A percentile compares a stretch with the other conserved stretches of the same genome.
These are phyloP conservation scores for Kitagawia praeruptora DNA, from an alignment of 129 eudicot species.

Conservation along the genomic window DNA sequence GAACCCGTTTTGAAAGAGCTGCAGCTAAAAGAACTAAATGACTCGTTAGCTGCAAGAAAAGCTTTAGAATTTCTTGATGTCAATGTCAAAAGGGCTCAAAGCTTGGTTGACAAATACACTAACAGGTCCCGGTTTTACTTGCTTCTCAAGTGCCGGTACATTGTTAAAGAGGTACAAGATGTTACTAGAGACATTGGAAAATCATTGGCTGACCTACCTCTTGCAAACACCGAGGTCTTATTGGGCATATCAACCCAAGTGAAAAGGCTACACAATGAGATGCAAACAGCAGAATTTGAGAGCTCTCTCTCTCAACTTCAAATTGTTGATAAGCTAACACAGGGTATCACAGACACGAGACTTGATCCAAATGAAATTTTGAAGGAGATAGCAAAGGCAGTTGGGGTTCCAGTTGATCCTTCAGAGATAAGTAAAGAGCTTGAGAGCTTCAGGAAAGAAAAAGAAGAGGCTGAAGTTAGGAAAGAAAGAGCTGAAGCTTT, in stretches of 20 bases:
- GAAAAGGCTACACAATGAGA: conserved; percentile 38
- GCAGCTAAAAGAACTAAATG: conserved; percentile 35
- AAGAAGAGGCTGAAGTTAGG: conserved; percentile 53
- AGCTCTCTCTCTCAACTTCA: conserved; percentile 35
- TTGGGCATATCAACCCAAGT: conserved; percentile 49
- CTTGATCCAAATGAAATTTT: conserved; percentile 48
- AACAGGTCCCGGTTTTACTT: conserved; percentile 50
- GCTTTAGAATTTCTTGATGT: conserved; percentile 54
- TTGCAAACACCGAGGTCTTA: conserved; percentile 37
- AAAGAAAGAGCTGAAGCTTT: conserved; percentile 58
- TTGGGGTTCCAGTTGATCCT: conserved; percentile 45
- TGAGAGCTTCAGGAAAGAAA: conserved; percentile 43
- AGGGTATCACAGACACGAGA: conserved; percentile 39
- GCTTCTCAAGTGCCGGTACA: conserved; percentile 46
- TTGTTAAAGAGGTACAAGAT: conserved; percentile 59
- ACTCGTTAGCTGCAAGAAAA: conserved; percentile 43
- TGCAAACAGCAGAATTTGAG: conserved; percentile 52
- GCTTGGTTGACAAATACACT: conserved; percentile 49
- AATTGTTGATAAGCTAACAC: conserved; percentile 37
- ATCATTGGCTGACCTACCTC: conserved; percentile 37
- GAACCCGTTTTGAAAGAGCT: conserved; percentile 45
- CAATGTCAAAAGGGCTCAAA: conserved; percentile 43
- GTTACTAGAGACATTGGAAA: conserved; percentile 50
- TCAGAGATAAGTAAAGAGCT: conserved; percentile 46
- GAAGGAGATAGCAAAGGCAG: conserved; percentile 46